These are phyloP conservation scores for Anacardium occidentale DNA, from an alignment of 345 rosid species.

Conservation along the genomic window DNA sequence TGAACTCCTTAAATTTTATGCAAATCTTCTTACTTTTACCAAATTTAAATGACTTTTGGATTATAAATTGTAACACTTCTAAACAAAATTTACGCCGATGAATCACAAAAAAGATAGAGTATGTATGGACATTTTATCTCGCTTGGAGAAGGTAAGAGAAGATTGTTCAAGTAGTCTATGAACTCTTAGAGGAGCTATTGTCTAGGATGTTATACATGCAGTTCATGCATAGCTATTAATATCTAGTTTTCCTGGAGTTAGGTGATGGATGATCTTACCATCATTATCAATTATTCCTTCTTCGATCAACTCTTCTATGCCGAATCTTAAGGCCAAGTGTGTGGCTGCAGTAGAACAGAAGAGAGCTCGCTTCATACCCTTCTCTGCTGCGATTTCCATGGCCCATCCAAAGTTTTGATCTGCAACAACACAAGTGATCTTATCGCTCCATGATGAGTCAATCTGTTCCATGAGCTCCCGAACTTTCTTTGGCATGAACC, in stretches of 20 bases:
- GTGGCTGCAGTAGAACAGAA: constrained; percentile 4
- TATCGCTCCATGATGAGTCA: background rate
- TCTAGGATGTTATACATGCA: too few species aligned
- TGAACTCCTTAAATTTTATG: too few species aligned
- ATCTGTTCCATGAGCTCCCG: background rate
- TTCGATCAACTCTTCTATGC: constrained; percentile 12
- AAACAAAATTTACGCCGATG: too few species aligned
- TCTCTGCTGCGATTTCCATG: constrained; percentile 2
- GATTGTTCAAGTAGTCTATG: too few species aligned
- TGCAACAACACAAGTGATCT: constrained; percentile 12
- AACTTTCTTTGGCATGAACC: constrained; percentile 1
- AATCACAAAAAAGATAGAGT: too few species aligned
- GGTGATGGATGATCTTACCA: constrained; percentile 2
- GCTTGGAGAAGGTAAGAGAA: too few species aligned
- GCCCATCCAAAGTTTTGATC: constrained; percentile 22
- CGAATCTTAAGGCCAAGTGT: background rate
- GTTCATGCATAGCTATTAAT: too few species aligned
- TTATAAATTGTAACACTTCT: too few species aligned
- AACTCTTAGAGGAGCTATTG: too few species aligned
- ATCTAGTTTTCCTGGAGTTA: background rate
- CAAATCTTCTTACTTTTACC: too few species aligned
- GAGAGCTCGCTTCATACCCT: constrained; percentile 6
- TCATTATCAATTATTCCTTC: constrained; percentile 20
- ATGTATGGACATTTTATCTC: too few species aligned
- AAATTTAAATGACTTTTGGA: too few species aligned